Evolutionary conservation across 176 grass and related monocot genomes (phyloP).

Genomic region (Pharus latifolius): DNA sequence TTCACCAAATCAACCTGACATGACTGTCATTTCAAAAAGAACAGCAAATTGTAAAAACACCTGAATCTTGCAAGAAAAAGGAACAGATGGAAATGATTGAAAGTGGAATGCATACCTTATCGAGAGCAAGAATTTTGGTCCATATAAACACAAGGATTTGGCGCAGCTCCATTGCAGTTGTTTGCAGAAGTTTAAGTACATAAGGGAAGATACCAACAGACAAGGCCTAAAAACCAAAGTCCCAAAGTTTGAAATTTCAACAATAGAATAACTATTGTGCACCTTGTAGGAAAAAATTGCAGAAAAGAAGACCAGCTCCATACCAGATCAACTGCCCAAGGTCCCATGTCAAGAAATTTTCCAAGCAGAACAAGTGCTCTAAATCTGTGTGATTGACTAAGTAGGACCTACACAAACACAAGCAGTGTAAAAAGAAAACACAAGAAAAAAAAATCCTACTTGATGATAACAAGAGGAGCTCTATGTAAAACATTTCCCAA

Average conservation of each 20-base stretch:
- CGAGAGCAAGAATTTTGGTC: conserved; percentile 99
- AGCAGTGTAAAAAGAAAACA: conserved; percentile 2
- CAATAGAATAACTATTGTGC: background rate
- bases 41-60: background rate
- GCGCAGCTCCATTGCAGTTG: conserved; percentile 74
- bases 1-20: conserved; percentile 98
- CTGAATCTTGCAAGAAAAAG: background rate
- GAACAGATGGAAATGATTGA: background rate
- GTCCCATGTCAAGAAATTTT: conserved; percentile 99
- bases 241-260: background rate
- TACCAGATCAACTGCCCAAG: conserved; percentile 98
- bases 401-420: conserved; percentile 61
- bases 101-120: conserved; percentile 50
- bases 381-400: conserved; percentile 96
- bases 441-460: background rate
- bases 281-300: background rate
- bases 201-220: conserved; percentile 98
- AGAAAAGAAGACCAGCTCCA: conserved; percentile 11
- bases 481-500: background rate
- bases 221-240: conserved; percentile 54
- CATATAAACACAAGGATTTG: conserved; percentile 99
- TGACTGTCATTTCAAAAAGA: conserved; percentile 43
- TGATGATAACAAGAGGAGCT: background rate
- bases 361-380: conserved; percentile 91
- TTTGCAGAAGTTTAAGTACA: conserved; percentile 94